Evolutionary conservation across 2,329 filamentous ascomycete genomes (phyloP).

Genomic region (Emergomyces pasteurianus): DNA sequence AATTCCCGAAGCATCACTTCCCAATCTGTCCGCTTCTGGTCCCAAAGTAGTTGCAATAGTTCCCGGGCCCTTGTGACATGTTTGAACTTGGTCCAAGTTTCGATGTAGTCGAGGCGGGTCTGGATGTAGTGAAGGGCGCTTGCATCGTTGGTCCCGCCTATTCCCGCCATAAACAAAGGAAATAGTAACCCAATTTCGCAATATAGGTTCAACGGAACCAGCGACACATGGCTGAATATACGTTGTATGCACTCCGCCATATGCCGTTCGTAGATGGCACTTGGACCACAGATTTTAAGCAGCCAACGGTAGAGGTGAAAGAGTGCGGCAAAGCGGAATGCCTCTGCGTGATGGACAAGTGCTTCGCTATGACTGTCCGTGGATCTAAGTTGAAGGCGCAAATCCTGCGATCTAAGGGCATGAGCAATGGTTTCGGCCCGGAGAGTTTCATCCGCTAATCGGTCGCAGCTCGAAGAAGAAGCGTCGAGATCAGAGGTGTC

Average conservation of each 20-base stretch:
- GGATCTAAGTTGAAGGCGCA: not conserved
- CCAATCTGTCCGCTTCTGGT: not conserved
- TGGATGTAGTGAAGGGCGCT: not conserved
- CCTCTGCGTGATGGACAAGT: not conserved
- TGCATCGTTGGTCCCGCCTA: not conserved
- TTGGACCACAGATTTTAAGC: not conserved
- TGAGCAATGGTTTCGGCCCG: not conserved
- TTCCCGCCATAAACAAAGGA: not conserved
- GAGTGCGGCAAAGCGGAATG: not conserved
- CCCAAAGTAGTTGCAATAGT: not conserved
- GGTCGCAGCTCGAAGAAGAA: not conserved
- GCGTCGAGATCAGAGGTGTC: conserved; percentile 1
- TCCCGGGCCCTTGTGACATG: not conserved
- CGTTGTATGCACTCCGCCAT: not conserved
- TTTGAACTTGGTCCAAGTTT: not conserved
- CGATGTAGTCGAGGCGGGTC: not conserved
- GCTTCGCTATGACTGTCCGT: not conserved
- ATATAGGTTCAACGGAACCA: not conserved
- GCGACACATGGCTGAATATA: not conserved
- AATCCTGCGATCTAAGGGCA: not conserved
- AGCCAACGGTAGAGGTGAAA: not conserved
- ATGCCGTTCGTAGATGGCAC: not conserved
- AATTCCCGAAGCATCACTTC: not conserved
- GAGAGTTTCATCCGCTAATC: not conserved
- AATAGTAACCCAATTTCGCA: not conserved